Evolutionary conservation across 345 rosid genomes (phyloP).

Genomic region (Arabidopsis arenosa): DNA sequence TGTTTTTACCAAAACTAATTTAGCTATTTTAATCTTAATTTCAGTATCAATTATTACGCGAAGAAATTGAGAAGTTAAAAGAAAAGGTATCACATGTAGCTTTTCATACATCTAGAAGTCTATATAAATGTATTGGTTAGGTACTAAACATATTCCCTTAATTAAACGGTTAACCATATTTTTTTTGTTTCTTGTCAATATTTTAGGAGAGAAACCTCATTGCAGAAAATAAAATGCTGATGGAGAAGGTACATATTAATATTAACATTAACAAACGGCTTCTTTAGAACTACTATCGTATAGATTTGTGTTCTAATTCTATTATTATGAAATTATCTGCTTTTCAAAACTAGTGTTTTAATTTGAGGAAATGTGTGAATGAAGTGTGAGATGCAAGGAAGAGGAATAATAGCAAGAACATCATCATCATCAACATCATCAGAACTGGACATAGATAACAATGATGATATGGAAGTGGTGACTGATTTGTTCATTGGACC

Average conservation of each 20-base stretch:
- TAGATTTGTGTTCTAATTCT: slow-evolving; percentile 7
- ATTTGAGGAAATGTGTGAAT: slow-evolving; percentile 33
- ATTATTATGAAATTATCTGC: background rate
- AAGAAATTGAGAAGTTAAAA: slow-evolving; percentile 68
- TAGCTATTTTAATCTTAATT: background rate
- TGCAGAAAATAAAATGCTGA: slow-evolving; percentile 60
- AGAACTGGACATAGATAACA: slow-evolving; percentile 31
- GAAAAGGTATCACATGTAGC: slow-evolving; percentile 59
- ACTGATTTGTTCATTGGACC: slow-evolving; percentile 80
- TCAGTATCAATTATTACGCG: slow-evolving; percentile 66
- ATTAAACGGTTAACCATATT: background rate
- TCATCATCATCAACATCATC: slow-evolving; percentile 28
- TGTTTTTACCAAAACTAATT: background rate
- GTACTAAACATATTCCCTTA: background rate
- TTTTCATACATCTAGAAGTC: slow-evolving; percentile 8
- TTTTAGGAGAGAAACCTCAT: slow-evolving; percentile 59
- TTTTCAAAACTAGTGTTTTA: slow-evolving; percentile 1
- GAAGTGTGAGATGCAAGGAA: slow-evolving; percentile 50
- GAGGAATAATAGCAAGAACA: slow-evolving; percentile 23
- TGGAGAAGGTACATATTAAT: slow-evolving; percentile 50
- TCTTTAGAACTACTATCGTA: background rate
- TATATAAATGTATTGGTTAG: background rate
- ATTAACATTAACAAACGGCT: background rate
- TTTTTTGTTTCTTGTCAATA: slow-evolving; percentile 8
- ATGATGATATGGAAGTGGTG: slow-evolving; percentile 64